Base-by-base conservation (phyloP, 2,329 filamentous ascomycete species). In the Hysterium pulicare region DNA sequence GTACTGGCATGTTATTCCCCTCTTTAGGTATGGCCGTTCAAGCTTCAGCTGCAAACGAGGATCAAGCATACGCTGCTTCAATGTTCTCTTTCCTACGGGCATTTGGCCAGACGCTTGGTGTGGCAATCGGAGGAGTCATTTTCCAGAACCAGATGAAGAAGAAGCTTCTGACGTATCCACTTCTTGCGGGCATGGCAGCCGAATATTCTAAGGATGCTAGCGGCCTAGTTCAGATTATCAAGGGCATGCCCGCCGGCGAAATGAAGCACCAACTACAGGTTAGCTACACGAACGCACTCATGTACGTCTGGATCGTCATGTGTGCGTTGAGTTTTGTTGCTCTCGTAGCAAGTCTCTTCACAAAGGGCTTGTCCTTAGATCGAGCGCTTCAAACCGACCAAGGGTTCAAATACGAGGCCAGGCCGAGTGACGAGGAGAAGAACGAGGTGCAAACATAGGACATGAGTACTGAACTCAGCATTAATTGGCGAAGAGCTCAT, bases 41-140 rank as follows among this genome's bases (percentile, higher is more conserved):
- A 62, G 82, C 83, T 6, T 72, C 80, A 1, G 73, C 77, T 1
- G 68, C 71, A 1, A 73, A 72, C 44, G 71, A 74, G 43, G 76
- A 84, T 53, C 76, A 82, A 31, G 76, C 80, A 1, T 79, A 80
- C 46, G 77, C 80, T 0, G 75, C 77, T 0, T 82, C 78, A 9
- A 78, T 87, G 69, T 85, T 83, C 64, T 77, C 76, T 40, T 87
- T 88, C 69, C 75, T 82, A 53, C 76, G 82, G 11, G 75, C 77
- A 1, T 74, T 86, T 19, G 84, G 84, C 0, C 81, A 86, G 57
- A 73, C 78, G 0, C 64, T 86, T 8, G 83, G 83, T 19, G 79
- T 87, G 2, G 82, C 83, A 2, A 71, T 86, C 39, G 79, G 81
- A 2, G 83, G 84, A 3, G 81, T 83, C 23, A 75, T 85, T 40